These are phyloP conservation scores for Kwoniella shivajii DNA, from an alignment of 1,284 basidiomycete species.

Conservation along the genomic window DNA sequence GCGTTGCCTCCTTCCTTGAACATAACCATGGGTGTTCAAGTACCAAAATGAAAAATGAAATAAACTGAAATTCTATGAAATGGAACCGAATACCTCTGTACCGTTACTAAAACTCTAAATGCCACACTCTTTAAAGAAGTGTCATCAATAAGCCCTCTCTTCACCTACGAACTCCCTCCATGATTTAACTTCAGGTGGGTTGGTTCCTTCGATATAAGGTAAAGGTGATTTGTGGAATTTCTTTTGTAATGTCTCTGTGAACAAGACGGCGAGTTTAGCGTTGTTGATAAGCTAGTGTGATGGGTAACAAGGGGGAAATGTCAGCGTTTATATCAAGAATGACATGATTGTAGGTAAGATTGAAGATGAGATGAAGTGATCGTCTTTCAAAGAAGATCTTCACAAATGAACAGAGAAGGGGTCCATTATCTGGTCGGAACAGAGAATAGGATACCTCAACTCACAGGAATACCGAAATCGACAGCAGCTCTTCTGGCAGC, in stretches of 20 bases:
- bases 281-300: slow-evolving; percentile 79
- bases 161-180: slow-evolving; percentile 78
- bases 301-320: background rate
- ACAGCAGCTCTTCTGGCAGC: slow-evolving; percentile 90
- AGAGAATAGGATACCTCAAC: slow-evolving; percentile 12
- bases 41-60: too few relatives aligned
- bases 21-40: too few relatives aligned
- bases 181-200: slow-evolving; percentile 90
- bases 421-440: background rate
- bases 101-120: too few relatives aligned
- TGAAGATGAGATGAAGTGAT: too few relatives aligned
- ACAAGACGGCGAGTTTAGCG: slow-evolving; percentile 82
- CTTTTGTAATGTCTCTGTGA: slow-evolving; percentile 84
- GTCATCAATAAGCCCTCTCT: slow-evolving; percentile 21
- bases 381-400: too few relatives aligned
- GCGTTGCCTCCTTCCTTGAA: too few relatives aligned
- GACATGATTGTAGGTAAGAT: too few relatives aligned
- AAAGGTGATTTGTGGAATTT: slow-evolving; percentile 83
- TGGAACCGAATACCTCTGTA: too few relatives aligned
- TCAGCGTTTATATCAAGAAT: too few relatives aligned
- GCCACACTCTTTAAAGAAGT: too few relatives aligned
- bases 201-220: slow-evolving; percentile 82
- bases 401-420: background rate
- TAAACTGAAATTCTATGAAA: too few relatives aligned
- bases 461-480: slow-evolving; percentile 72